phyloP scores from a whole-genome alignment of 2,329 filamentous ascomycete species.

The Penicillium sp. region DNA sequence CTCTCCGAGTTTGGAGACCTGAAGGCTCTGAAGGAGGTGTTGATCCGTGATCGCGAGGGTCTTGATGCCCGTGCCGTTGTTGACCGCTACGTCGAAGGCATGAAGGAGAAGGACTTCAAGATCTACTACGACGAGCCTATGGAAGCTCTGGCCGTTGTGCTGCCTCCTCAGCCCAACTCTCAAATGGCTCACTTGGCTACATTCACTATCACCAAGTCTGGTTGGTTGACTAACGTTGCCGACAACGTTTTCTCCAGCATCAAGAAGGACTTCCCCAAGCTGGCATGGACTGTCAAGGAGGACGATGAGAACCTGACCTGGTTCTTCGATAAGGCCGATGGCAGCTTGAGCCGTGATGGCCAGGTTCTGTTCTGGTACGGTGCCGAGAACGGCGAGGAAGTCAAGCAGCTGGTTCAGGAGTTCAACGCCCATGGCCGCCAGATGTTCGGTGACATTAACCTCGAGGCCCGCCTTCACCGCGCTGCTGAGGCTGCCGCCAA shows the following conservation, averaged over 20 bases:
- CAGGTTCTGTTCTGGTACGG: slow-evolving; percentile 97
- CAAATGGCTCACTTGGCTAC: slow-evolving; percentile 81
- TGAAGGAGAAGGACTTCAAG: slow-evolving; percentile 77
- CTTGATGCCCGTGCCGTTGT: slow-evolving; percentile 80
- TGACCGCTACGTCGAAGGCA: slow-evolving; percentile 78
- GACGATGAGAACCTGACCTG: slow-evolving; percentile 95
- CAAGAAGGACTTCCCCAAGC: slow-evolving; percentile 87
- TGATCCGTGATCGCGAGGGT: slow-evolving; percentile 78
- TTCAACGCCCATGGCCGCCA: slow-evolving; percentile 79
- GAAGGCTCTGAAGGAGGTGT: slow-evolving; percentile 73
- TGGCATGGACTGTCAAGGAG: slow-evolving; percentile 95
- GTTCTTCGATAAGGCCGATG: slow-evolving; percentile 97
- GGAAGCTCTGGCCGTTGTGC: slow-evolving; percentile 86
- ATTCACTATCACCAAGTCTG: slow-evolving; percentile 88
- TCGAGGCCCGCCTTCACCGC: slow-evolving; percentile 79
- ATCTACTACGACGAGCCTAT: slow-evolving; percentile 93
- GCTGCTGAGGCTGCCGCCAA: slow-evolving; percentile 70
- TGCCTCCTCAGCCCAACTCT: slow-evolving; percentile 67
- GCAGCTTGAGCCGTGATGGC: slow-evolving; percentile 79
- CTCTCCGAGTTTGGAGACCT: slow-evolving; percentile 75
- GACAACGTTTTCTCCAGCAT: slow-evolving; percentile 93
- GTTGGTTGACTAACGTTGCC: slow-evolving; percentile 90
- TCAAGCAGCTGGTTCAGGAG: slow-evolving; percentile 78
- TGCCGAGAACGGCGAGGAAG: slow-evolving; percentile 75
- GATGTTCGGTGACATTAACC: slow-evolving; percentile 86